phyloP scores from a whole-genome alignment of 495 filamentous ascomycete genomes.

The Tuber brumale region DNA sequence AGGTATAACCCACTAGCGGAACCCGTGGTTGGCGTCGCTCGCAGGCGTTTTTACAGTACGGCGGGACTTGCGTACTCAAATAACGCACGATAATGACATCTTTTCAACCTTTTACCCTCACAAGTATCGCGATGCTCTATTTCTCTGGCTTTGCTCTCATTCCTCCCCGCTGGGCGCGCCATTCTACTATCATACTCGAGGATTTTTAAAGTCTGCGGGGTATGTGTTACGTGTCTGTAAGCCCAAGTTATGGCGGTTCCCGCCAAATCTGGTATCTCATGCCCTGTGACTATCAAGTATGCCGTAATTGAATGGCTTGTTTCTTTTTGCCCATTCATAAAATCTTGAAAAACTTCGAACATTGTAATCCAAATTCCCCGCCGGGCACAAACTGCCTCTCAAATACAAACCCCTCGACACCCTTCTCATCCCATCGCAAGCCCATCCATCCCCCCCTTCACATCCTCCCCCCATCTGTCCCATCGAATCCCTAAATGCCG shows the following conservation, averaged over 20 bases:
- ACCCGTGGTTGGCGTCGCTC: not conserved
- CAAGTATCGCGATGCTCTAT: not conserved
- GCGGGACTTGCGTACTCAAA: not conserved
- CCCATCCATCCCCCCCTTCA: not conserved
- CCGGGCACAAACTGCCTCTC: not conserved
- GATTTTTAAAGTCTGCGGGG: not conserved
- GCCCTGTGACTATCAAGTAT: not conserved
- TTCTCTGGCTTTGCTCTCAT: too few species aligned
- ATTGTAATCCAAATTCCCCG: not conserved
- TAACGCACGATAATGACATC: too few species aligned
- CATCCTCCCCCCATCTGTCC: not conserved
- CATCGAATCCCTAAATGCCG: not conserved
- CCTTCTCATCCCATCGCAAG: not conserved
- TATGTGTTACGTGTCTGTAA: not conserved
- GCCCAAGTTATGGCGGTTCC: not conserved
- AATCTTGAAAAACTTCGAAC: not conserved
- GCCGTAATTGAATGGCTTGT: not conserved
- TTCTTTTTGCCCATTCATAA: not conserved
- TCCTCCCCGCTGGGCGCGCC: too few species aligned
- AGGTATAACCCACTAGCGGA: not conserved
- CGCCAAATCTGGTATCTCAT: not conserved
- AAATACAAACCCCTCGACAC: not conserved
- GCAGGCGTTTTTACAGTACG: too few species aligned
- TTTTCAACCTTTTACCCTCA: too few species aligned
- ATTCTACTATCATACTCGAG: too few species aligned